These are phyloP conservation scores for Aspergillus melleus DNA, from an alignment of 2,329 filamentous ascomycete species.

Conservation along the genomic window DNA sequence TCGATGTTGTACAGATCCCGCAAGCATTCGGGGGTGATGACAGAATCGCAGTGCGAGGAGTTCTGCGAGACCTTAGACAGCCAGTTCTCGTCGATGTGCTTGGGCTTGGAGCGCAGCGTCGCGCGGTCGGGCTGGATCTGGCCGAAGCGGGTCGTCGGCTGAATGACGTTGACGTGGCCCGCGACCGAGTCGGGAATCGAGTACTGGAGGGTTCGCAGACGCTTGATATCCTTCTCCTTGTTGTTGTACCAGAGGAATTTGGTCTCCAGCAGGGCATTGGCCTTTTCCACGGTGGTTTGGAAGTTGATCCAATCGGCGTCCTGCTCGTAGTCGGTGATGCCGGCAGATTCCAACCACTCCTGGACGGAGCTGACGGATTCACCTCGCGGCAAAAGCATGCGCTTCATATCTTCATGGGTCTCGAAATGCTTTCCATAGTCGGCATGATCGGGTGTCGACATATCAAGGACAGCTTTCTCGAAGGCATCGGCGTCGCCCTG, in stretches of 20 bases:
- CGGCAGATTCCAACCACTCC: constrained; percentile 48
- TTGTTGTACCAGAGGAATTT: constrained; percentile 42
- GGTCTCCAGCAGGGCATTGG: constrained; percentile 40
- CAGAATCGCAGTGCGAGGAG: constrained; percentile 42
- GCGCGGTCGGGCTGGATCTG: constrained; percentile 32
- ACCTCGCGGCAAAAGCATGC: constrained; percentile 48
- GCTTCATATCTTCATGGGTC: constrained; percentile 49
- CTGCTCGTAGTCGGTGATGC: constrained; percentile 36
- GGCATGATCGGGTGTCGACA: constrained; percentile 50
- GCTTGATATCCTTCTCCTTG: constrained; percentile 24
- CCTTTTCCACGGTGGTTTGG: constrained; percentile 35
- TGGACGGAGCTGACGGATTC: constrained; percentile 44
- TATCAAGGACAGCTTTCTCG: constrained; percentile 48
- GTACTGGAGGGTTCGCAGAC: constrained; percentile 43
- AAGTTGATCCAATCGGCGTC: constrained; percentile 43
- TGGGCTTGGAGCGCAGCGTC: constrained; percentile 25
- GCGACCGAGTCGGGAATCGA: constrained; percentile 38
- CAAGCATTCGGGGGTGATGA: constrained; percentile 50
- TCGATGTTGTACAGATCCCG: constrained; percentile 49
- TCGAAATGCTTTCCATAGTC: constrained; percentile 54
- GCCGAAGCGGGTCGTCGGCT: constrained; percentile 46
- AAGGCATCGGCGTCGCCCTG: constrained; percentile 40
- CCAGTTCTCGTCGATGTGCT: constrained; percentile 18
- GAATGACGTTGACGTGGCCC: constrained; percentile 41
- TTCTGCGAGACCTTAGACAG: constrained; percentile 18